Base-by-base conservation (phyloP, 1,139 yeast species). In the Candida sp. region DNA sequence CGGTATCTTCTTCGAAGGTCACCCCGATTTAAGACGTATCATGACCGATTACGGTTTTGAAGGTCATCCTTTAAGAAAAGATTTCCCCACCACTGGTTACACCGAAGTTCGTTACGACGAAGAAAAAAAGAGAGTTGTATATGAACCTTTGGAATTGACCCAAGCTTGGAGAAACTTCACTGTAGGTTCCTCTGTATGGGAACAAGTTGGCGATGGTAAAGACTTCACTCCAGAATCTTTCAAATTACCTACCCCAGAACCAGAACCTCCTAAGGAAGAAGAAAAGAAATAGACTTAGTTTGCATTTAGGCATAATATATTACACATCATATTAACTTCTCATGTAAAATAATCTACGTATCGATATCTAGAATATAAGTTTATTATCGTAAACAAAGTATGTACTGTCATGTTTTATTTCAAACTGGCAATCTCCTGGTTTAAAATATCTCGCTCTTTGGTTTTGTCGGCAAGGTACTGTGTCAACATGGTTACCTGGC, bases 11-110 rank as follows among this genome's bases (percentile, higher is more conserved):
- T 88, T 88, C 59, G 93, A 85, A 63, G 87, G 85, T 49, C 96
- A 88, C 64, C 96, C 96, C 8, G 96, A 88, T 66, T 75, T 88
- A 61, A 83, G 96, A 71, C 79, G 96, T 70, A 87, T 88, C 62
- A 78, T 88, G 82, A 88, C 96, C 43, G 96, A 88, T 68, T 88
- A 88, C 65, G 96, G 96, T 32, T 88, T 88, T 57, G 95, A 87
- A 66, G 96, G 96, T 44, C 95, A 88, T 62, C 96, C 96, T 12
- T 77, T 88, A 63, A 81, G 96, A 67, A 88, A 88, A 67, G 96
- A 88, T 66, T 88, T 88, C 86, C 96, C 96, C 55, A 82, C 93
- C 39, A 86, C 95, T 39, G 96, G 96, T 49, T 88, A 86, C 68
- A 87, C 95, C 42, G 96, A 88, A 70, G 89, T 88, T 38, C 79